Evolutionary conservation across 202 grass and related monocot genomes (phyloP).

Genomic region (Zoysia matrella): DNA sequence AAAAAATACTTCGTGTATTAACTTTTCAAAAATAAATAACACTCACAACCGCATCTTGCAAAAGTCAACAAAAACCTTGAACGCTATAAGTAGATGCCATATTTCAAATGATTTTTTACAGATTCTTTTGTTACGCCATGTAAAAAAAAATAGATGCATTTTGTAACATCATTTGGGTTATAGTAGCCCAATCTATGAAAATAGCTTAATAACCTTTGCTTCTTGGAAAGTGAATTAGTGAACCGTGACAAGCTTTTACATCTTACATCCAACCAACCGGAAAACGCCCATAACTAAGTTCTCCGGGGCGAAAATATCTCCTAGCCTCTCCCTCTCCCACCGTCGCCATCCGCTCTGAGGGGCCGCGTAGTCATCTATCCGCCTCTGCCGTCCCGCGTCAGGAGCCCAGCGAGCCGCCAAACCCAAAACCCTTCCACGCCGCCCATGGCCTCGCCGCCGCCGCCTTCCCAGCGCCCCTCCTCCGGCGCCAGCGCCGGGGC

Average conservation of each 20-base stretch:
- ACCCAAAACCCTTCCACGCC: slow-evolving; percentile 59
- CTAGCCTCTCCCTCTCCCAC: neutral
- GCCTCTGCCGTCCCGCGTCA: slow-evolving; percentile 20
- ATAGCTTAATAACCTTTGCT: too few relatives aligned
- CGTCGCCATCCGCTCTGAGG: neutral
- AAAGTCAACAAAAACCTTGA: too few relatives aligned
- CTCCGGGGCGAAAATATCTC: slow-evolving; percentile 37
- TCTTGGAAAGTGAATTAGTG: neutral
- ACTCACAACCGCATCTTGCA: too few relatives aligned
- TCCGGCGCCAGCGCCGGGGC: slow-evolving; percentile 12
- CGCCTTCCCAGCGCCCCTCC: slow-evolving; percentile 16
- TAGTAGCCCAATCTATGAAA: too few relatives aligned
- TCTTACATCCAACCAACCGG: neutral
- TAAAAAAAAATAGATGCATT: too few relatives aligned
- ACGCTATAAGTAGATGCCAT: neutral
- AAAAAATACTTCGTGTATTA: neutral
- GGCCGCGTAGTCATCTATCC: slow-evolving; percentile 18
- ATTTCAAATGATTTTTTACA: neutral
- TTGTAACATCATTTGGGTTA: too few relatives aligned
- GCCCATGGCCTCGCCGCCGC: slow-evolving; percentile 57
- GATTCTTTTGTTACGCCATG: neutral
- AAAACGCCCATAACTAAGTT: neutral
- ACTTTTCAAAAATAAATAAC: neutral
- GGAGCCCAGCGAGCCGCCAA: slow-evolving; percentile 19
- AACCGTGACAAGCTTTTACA: neutral